Conservation (phyloP, 1,284 basidiomycete species). For the Phaffia rhodozyma region DNA sequence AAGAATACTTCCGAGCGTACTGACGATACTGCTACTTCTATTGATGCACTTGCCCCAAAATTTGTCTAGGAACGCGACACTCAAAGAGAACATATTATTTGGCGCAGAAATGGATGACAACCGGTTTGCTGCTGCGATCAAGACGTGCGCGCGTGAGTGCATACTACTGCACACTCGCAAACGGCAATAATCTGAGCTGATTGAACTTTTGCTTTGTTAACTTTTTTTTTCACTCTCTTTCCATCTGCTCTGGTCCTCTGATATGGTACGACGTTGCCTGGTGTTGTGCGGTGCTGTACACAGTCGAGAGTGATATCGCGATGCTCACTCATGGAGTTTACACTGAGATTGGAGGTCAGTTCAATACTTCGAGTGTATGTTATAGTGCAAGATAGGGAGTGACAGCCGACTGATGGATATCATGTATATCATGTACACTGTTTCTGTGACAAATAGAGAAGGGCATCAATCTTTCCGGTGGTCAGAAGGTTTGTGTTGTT, state of each 20-base stretch:
- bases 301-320: not conserved
- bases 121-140: slow-evolving; percentile 22
- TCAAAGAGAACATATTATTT: slow-evolving; percentile 40
- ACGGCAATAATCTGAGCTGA: not conserved
- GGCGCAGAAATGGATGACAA: slow-evolving; percentile 19
- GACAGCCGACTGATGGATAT: too few relatives aligned
- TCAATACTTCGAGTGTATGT: not conserved
- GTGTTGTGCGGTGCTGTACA: too few relatives aligned
- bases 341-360: slow-evolving; percentile 57
- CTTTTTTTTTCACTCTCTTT: too few relatives aligned
- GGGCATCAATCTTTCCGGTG: slow-evolving; percentile 28
- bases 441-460: slow-evolving; percentile 40
- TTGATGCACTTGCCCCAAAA: too few relatives aligned
- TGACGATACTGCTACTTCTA: too few relatives aligned
- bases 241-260: too few relatives aligned
- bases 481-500: not conserved
- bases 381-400: not conserved
- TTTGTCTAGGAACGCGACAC: slow-evolving; percentile 41
- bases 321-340: slow-evolving; percentile 22
- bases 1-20: too few relatives aligned
- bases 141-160: slow-evolving; percentile 23
- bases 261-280: too few relatives aligned
- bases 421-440: not conserved
- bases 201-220: not conserved
- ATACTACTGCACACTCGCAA: not conserved